Conservation (phyloP, 1,139 yeast species). For the Taiozyma sp. region DNA sequence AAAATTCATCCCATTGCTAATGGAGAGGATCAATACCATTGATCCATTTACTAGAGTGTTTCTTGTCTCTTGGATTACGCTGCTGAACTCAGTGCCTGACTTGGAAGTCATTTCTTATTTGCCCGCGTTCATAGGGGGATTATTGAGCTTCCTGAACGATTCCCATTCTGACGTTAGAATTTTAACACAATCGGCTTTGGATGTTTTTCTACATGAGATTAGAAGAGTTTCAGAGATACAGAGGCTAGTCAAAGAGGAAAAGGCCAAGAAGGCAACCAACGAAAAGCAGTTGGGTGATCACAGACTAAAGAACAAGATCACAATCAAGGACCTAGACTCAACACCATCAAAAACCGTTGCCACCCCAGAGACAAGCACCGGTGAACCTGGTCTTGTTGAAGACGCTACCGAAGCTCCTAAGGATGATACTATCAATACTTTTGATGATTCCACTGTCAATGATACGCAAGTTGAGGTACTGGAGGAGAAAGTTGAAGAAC, state of each 20-base stretch:
- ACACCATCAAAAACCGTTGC: slow-evolving; percentile 12
- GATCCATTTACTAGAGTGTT: slow-evolving; percentile 93
- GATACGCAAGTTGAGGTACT: neutral
- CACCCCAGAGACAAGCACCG: neutral
- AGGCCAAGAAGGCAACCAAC: slow-evolving; percentile 4
- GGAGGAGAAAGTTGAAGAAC: neutral
- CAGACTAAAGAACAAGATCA: slow-evolving; percentile 9
- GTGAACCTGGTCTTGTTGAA: neutral
- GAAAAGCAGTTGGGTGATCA: slow-evolving; percentile 6
- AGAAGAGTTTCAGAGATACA: slow-evolving; percentile 70
- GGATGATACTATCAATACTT: neutral
- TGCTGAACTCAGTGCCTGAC: slow-evolving; percentile 90
- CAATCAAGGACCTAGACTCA: slow-evolving; percentile 15
- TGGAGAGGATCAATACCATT: slow-evolving; percentile 87
- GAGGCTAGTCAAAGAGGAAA: slow-evolving; percentile 23
- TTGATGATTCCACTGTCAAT: slow-evolving; percentile 6
- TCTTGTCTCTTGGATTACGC: slow-evolving; percentile 87
- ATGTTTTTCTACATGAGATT: slow-evolving; percentile 75
- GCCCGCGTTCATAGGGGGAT: slow-evolving; percentile 86
- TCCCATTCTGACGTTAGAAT: slow-evolving; percentile 85
- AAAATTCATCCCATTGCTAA: slow-evolving; percentile 82
- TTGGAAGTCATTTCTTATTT: slow-evolving; percentile 81
- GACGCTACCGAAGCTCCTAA: neutral
- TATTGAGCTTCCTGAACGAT: slow-evolving; percentile 75
- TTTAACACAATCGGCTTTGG: slow-evolving; percentile 76